Base-by-base conservation (phyloP, 768 basidiomycete species). In the Filobasidium wieringae region DNA sequence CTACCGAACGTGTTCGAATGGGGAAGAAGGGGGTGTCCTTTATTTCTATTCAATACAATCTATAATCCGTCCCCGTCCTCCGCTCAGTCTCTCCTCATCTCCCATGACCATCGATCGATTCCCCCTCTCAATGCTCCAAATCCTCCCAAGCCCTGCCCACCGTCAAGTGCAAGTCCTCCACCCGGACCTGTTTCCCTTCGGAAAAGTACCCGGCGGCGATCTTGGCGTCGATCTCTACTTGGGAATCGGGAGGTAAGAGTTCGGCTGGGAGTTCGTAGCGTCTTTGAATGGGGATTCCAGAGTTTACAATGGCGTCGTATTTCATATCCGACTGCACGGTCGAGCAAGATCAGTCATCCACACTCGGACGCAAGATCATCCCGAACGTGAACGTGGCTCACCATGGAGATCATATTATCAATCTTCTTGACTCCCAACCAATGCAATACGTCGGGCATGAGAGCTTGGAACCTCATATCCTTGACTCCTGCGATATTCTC, bases 401-500 rank as follows among this genome's bases (percentile, higher is more conserved):
- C 55, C 70, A 74, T 71, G 8, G 65, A 68, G 57, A 93, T 84
- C 84, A 97, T 82, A 67, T 84, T 84, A 73, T 89, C 83, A 43
- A 97, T 81, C 79, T 88, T 88, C 74, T 71, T 84, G 68, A 97
- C 86, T 0, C 93, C 93, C 17, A 97, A 75, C 88, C 91, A 97
- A 71, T 91, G 89, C 43, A 96, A 76, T 6, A 95, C 86, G 70
- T 97, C 93, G 2, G 93, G 93, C 91, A 97, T 95, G 60, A 89
- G 78, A 22, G 85, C 87, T 71, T 84, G 79, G 83, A 91, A 91
- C n/a, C 89, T 82, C 88, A 90, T 88, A 64, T 73, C 74, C 58
- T 76, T 74, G 58, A 95, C 91, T 8, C 92, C 92, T 0, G 92
- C 92, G 59, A 96, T 87, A 63, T 87, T 77, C 74, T 92, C 92